Evolutionary conservation across 495 filamentous ascomycete species (phyloP).

Genomic region (Neurospora sp.): DNA sequence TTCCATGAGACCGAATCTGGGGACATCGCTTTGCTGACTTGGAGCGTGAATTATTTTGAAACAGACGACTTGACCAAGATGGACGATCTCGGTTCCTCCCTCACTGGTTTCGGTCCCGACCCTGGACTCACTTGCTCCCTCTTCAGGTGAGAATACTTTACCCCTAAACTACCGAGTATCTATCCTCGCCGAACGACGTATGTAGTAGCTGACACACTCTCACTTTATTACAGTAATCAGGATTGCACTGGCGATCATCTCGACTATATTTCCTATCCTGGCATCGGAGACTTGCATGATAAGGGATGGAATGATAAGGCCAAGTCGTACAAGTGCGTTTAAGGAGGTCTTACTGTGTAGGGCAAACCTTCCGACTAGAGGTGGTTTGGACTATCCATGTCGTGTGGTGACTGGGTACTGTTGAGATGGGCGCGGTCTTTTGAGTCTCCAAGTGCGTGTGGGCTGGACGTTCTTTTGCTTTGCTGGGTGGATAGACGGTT

Average conservation of each 20-base stretch:
- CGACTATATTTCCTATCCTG: background rate
- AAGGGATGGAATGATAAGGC: background rate
- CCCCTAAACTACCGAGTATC: too few species aligned
- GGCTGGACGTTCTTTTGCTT: background rate
- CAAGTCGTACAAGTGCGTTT: background rate
- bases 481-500: too few species aligned
- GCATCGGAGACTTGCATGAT: background rate
- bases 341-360: too few species aligned
- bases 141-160: background rate
- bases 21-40: background rate
- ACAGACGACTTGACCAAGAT: background rate
- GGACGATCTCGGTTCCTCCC: background rate
- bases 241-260: background rate
- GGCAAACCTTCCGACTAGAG: too few species aligned
- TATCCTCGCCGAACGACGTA: background rate
- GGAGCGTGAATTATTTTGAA: too few species aligned
- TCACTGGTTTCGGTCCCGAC: background rate
- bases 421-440: background rate
- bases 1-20: background rate
- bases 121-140: background rate
- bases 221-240: background rate
- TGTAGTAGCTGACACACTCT: background rate
- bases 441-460: background rate
- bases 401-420: background rate
- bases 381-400: too few species aligned